phyloP scores from a whole-genome alignment of 164 flowering plant genomes.

The Magnolia changhungtana region DNA sequence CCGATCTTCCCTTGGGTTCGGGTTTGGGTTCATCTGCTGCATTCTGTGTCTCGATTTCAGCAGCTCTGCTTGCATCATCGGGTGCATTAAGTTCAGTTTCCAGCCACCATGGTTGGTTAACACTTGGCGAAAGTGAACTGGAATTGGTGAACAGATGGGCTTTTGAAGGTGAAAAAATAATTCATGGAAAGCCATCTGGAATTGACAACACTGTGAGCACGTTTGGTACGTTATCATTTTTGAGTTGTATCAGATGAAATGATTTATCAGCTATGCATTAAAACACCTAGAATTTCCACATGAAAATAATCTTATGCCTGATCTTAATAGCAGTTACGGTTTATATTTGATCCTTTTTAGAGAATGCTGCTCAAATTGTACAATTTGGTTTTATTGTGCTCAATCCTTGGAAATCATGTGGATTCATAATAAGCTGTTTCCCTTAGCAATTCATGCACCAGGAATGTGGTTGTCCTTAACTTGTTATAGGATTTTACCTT shows the following conservation, averaged over 20 bases:
- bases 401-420: neutral
- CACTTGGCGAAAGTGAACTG: constrained; percentile 50
- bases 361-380: no score
- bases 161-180: constrained; percentile 92
- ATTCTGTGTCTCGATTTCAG: constrained; percentile 86
- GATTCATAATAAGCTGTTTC: neutral
- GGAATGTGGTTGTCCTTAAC: neutral
- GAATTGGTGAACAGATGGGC: constrained; percentile 95
- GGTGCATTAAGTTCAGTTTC: constrained; percentile 39
- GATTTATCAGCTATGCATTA: neutral
- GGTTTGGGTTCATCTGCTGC: constrained; percentile 98
- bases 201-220: constrained; percentile 96
- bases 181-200: constrained; percentile 98
- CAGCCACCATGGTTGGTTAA: constrained; percentile 59
- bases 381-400: neutral
- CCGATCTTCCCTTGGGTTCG: constrained; percentile 90
- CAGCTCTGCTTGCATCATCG: constrained; percentile 67
- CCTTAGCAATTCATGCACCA: neutral
- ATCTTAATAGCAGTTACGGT: neutral
- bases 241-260: neutral
- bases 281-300: neutral
- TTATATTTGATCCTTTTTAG: neutral
- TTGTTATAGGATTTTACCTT: neutral
- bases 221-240: constrained; percentile 55
- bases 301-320: neutral